Conservation (phyloP, 371 early-diverging fungal species). For the Dinochytrium kinnereticum region DNA sequence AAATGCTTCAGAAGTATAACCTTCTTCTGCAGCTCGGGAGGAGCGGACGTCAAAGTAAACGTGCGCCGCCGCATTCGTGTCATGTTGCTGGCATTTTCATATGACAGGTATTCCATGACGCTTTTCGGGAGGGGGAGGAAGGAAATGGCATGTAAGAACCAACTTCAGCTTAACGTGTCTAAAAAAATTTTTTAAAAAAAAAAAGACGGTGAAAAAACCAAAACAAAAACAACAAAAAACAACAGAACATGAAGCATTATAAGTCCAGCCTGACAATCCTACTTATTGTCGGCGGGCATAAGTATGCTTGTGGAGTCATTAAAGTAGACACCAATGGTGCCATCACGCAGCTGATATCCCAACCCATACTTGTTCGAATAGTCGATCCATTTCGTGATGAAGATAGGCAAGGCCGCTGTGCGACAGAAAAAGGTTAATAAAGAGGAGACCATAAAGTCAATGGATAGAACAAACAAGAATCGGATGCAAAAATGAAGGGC, state of each 20-base stretch:
- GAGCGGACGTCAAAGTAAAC: constrained; percentile 53
- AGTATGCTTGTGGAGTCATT: constrained; percentile 80
- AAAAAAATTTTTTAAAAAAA: too few species aligned
- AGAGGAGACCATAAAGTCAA: constrained; percentile 4
- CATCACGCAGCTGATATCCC: constrained; percentile 82
- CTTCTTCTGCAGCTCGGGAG: constrained; percentile 70
- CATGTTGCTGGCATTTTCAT: constrained; percentile 33
- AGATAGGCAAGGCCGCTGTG: constrained; percentile 40
- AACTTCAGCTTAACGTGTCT: too few species aligned
- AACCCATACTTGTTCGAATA: constrained; percentile 81
- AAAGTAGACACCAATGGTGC: constrained; percentile 80
- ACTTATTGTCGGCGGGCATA: constrained; percentile 60
- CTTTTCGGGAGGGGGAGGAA: constrained; percentile 33
- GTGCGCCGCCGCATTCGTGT: constrained; percentile 48
- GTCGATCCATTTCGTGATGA: constrained; percentile 82
- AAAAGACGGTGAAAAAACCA: too few species aligned
- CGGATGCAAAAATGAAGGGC: too few species aligned
- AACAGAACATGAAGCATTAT: neutral
- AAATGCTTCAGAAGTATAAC: constrained; percentile 67
- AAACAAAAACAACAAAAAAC: neutral
- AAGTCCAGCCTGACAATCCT: neutral
- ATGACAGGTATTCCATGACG: constrained; percentile 60
- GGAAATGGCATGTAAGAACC: neutral
- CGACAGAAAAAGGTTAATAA: neutral
- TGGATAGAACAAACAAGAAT: neutral